Base-by-base conservation (phyloP, 495 filamentous ascomycete species). In the Penicillium lagena region DNA sequence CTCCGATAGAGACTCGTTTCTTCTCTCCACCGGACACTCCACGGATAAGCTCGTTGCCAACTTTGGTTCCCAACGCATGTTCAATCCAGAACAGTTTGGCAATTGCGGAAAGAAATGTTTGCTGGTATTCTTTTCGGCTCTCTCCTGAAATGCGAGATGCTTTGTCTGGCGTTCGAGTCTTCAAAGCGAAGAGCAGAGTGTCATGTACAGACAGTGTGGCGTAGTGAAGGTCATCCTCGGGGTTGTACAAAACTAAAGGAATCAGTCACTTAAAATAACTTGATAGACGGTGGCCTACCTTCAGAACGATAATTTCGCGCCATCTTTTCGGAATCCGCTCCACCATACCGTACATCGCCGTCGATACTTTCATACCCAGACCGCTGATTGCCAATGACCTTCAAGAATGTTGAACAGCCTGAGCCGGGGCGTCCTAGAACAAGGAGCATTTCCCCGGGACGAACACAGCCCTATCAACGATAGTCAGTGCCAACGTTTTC, bases 391-490 rank as follows among this genome's bases (percentile, higher is more conserved):
- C 83, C 78, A 48, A 96, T 85, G 15, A 82, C 77, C 60, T 93
- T 94, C 14, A 96, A 69, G 53, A 95, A 91, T 0, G 89, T 89
- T 0, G 90, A 90, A 59, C 90, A 96, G 30, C 90, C 90, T 8
- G 82, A 83, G 1, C 90, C 90, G 0, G 90, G 90, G 43, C 86
- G 78, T 10, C 90, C 90, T 12, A 96, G 73, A 9, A 96, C 90
- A 12, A 96, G 68, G 1, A 94, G 73, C 90, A 95, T 95, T 62
- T 96, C 90, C n/a, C 90, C 90, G 0, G 86, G 82, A 49, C 82
- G 82, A 22, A 75, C 68, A 36, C 70, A 73, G 40, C 76, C 69
- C 64, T 71, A 39, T 3, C 10, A 31, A 33, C 15, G 10, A 10
- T n/a, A 1, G 13, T 51, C 34, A 57, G 49, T n/a, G 1, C 7